Conservation (phyloP, 495 filamentous ascomycete species). For the Barbatosphaeria neglecta region DNA sequence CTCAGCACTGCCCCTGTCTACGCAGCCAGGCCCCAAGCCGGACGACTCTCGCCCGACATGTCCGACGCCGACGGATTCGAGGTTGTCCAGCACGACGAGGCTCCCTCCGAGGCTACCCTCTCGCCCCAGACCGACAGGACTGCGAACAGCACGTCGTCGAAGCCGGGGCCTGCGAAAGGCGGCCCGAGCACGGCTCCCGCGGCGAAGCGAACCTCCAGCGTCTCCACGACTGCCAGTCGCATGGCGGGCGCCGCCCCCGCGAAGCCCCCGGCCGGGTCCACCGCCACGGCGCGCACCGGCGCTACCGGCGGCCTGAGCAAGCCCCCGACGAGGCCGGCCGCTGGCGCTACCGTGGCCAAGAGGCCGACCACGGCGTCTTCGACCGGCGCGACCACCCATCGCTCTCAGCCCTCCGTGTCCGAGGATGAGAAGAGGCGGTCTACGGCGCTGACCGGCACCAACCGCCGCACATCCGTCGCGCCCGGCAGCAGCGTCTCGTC, state of each 20-base stretch:
- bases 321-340: constrained; percentile 24
- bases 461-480: constrained; percentile 28
- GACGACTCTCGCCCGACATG: constrained; percentile 20
- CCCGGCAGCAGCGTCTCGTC: constrained; percentile 20
- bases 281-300: constrained; percentile 23
- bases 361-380: constrained; percentile 24
- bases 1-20: not conserved
- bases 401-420: constrained; percentile 30
- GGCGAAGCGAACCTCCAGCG: constrained; percentile 15
- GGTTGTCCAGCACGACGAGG: constrained; percentile 27
- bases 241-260: constrained; percentile 18
- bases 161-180: constrained; percentile 13
- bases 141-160: constrained; percentile 11
- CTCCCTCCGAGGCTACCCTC: constrained; percentile 13
- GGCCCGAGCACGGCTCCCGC: constrained; percentile 1
- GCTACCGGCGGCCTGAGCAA: constrained; percentile 18
- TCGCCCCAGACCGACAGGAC: constrained; percentile 21
- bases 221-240: constrained; percentile 14
- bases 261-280: constrained; percentile 26
- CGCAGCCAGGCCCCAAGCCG: not conserved
- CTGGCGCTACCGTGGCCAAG: constrained; percentile 17
- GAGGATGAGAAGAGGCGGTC: constrained; percentile 35
- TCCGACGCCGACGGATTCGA: constrained; percentile 33
- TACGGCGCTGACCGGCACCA: constrained; percentile 15
- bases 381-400: constrained; percentile 17